These are phyloP conservation scores for Skeletonema menzelii DNA, from an alignment of 108 stramenopile species.

Conservation along the genomic window DNA sequence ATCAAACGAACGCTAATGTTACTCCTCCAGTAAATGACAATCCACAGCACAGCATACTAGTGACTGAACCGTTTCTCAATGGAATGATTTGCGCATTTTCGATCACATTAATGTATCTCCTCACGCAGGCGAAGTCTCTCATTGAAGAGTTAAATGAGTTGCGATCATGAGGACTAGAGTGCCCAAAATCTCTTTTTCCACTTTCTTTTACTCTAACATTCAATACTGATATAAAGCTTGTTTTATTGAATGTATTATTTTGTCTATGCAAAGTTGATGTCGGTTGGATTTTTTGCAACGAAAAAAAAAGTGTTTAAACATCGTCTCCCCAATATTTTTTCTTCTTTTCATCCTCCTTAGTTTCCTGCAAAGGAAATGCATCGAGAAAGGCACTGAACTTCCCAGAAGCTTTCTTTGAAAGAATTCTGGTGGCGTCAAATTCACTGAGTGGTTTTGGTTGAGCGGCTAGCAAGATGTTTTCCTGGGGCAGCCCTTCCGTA, in stretches of 20 bases:
- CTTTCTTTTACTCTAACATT: neutral
- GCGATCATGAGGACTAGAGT: neutral
- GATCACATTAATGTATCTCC: constrained; percentile 16
- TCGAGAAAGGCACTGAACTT: constrained; percentile 26
- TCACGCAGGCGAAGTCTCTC: constrained; percentile 27
- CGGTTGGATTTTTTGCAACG: neutral
- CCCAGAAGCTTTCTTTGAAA: constrained; percentile 22
- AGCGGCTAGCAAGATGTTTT: constrained; percentile 30
- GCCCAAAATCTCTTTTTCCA: neutral
- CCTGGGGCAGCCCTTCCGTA: constrained; percentile 17
- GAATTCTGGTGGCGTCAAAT: constrained; percentile 26
- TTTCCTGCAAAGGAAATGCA: constrained; percentile 33
- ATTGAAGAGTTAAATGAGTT: constrained; percentile 30
- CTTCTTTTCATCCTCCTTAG: constrained; percentile 27
- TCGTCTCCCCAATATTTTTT: constrained; percentile 50
- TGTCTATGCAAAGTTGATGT: neutral
- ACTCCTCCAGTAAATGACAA: neutral
- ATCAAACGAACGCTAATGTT: neutral
- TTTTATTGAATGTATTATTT: neutral
- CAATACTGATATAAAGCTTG: neutral
- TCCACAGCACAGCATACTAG: constrained; percentile 4
- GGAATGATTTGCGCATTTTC: constrained; percentile 40
- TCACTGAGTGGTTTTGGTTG: constrained; percentile 24
- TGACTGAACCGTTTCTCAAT: constrained; percentile 33
- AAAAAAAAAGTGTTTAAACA: neutral